Evolutionary conservation across 805 yeast genomes (phyloP), one percentile per base, ranked within the genome.

Genomic region (Wickerhamiella spandovensis): DNA sequence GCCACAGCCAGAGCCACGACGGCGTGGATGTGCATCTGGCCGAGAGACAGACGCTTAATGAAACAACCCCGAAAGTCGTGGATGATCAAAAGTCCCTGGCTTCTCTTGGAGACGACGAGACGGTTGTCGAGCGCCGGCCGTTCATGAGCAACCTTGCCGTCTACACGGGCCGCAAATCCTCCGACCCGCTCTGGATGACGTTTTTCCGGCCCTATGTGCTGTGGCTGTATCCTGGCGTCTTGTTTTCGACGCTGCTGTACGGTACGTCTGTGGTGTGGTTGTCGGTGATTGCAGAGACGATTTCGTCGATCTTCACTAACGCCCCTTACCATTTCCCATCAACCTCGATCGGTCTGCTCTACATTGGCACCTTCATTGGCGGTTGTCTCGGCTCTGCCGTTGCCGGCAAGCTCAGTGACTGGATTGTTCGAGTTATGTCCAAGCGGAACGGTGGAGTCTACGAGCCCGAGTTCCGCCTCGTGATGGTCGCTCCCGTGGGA

Each of bases 231-330:
- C 82, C 82, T 0, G 65, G 75, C 1, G 66, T 79, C 17, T 57
- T 75, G 4, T 79, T 70, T 57, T 74, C 79, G 0, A 66, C 81
- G 1, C 58, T 78, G 8, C 60, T 76, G 2, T 78, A 79, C 58
- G 66, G 79, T 0, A 65, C 78, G 48, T 76, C 81, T 15, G 80
- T 79, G 20, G 80, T 78, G 18, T 79, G 82, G 82, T 71, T 79
- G 44, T 78, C 79, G 59, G 74, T 78, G 28, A 73, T 79, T 44
- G 75, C 81, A 1, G 82, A 78, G 57, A 69, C 78, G 0, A 70
- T 79, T 35, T 68, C 78, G 2, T 67, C 71, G 3, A 73, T 78
- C 15, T 79, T 78, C 58, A 58, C 68, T 1, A 55, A 58, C 13
- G 61, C 58, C 7, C 78, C 78, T 0, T 76, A 77, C 61, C 61